phyloP scores from a whole-genome alignment of 441 rosid species.

The Eugenia klotzschiana region DNA sequence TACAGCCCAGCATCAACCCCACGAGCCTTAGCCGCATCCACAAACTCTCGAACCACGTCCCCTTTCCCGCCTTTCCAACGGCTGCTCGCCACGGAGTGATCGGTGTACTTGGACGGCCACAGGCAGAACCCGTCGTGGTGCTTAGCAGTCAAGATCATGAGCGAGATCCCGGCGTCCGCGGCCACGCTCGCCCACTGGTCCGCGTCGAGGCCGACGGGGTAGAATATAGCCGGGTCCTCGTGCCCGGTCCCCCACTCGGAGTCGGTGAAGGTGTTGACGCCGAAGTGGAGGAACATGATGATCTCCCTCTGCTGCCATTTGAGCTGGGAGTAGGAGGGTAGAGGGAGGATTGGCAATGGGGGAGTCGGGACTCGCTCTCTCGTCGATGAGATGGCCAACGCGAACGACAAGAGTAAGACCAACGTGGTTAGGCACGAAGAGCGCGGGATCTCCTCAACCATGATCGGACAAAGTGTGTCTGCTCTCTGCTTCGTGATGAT shows the following conservation, averaged over 20 bases:
- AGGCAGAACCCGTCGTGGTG: conserved; percentile 76
- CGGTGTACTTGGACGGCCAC: conserved; percentile 59
- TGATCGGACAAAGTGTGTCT: background rate
- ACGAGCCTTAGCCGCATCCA: conserved; percentile 19
- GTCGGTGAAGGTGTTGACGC: conserved; percentile 64
- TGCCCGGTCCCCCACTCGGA: conserved; percentile 64
- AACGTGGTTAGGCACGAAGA: background rate
- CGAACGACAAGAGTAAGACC: background rate
- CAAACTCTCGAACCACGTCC: conserved; percentile 48
- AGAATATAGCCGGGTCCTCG: conserved; percentile 39
- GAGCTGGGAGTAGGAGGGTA: conserved; percentile 49
- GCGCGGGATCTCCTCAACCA: background rate
- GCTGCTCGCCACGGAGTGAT: conserved; percentile 39
- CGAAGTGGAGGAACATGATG: conserved; percentile 70
- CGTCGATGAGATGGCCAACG: conserved; percentile 2
- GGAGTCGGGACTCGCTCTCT: conserved; percentile 31
- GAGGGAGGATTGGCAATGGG: conserved; percentile 50
- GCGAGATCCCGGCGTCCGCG: conserved; percentile 34
- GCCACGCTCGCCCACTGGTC: conserved; percentile 46
- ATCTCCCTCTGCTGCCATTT: conserved; percentile 69
- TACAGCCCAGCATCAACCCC: conserved; percentile 50
- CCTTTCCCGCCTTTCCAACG: conserved; percentile 48
- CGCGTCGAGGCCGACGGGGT: conserved; percentile 35
- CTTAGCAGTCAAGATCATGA: conserved; percentile 56
- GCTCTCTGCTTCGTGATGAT: background rate